A percentile compares a stretch with the other conserved stretches of the same genome.
Evolutionary conservation across 176 grass and related monocot genomes (phyloP).

Genomic region (Oryza rufipogon): DNA sequence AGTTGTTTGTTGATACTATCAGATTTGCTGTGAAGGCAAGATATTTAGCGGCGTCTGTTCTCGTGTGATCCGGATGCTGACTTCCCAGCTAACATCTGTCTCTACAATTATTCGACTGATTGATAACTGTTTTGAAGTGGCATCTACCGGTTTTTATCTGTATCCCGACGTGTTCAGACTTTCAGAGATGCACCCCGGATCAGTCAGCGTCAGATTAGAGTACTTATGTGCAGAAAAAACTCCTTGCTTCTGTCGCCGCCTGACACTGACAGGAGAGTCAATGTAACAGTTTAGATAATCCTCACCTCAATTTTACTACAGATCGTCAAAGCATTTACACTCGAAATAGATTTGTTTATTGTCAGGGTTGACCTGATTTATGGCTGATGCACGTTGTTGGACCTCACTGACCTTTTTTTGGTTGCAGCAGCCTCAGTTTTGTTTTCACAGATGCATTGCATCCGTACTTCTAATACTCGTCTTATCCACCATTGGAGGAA

Average conservation of each 20-base stretch:
- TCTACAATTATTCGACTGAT: not conserved
- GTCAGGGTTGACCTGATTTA: not conserved
- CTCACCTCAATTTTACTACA: not conserved
- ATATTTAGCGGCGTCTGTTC: not conserved
- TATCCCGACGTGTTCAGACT: not conserved
- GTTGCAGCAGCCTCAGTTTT: conserved; percentile 13
- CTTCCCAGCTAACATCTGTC: not conserved
- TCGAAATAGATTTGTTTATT: not conserved
- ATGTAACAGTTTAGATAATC: not conserved
- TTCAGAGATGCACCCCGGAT: not conserved
- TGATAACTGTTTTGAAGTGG: not conserved
- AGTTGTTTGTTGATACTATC: not conserved
- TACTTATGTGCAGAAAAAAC: not conserved
- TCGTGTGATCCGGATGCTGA: not conserved
- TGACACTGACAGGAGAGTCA: conserved; percentile 30
- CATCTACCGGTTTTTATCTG: not conserved
- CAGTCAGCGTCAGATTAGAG: not conserved
- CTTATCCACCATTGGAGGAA: not conserved
- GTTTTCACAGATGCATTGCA: conserved; percentile 14
- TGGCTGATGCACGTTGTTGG: not conserved
- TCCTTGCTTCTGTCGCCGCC: not conserved
- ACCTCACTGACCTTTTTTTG: not conserved
- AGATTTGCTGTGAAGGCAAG: not conserved
- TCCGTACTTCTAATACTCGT: not conserved
- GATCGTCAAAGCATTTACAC: conserved; percentile 35